Evolutionary conservation across 1,284 basidiomycete species (phyloP).

Genomic region (Trichosporon faecale): DNA sequence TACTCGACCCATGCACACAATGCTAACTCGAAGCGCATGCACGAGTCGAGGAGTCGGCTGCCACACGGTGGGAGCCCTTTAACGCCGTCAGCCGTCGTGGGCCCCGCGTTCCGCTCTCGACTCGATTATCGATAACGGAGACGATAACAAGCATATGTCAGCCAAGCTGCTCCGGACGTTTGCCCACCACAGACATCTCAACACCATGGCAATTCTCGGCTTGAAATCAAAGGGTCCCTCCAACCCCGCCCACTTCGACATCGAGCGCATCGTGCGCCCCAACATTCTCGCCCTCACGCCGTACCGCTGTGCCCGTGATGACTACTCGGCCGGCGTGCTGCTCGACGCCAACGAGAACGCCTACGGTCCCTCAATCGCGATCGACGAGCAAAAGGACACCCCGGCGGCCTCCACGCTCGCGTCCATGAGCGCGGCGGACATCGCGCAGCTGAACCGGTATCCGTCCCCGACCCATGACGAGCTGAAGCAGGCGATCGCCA

Average conservation of each 20-base stretch:
- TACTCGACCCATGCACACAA: background rate
- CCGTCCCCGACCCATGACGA: conserved; percentile 57
- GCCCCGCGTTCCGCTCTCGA: conserved; percentile 1
- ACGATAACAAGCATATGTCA: background rate
- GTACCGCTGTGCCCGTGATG: conserved; percentile 94
- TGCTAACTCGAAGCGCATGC: background rate
- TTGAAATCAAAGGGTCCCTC: conserved; percentile 53
- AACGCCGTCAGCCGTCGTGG: background rate
- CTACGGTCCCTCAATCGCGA: conserved; percentile 77
- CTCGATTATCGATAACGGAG: conserved; percentile 1
- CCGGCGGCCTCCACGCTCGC: conserved; percentile 36
- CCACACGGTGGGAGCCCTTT: background rate
- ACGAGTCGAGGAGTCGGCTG: background rate
- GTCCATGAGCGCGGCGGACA: conserved; percentile 40
- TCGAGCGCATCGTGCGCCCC: conserved; percentile 79
- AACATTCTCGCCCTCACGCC: conserved; percentile 91
- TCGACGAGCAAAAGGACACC: conserved; percentile 13
- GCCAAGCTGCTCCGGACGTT: background rate
- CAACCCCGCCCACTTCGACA: conserved; percentile 72
- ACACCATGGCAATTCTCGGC: conserved; percentile 52
- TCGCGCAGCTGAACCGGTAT: conserved; percentile 51
- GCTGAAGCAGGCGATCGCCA: conserved; percentile 74
- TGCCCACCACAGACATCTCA: background rate
- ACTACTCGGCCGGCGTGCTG: conserved; percentile 89
- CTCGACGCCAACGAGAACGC: conserved; percentile 98